Conservation (phyloP, 495 filamentous ascomycete species). For the Achaetomiella virescens region DNA sequence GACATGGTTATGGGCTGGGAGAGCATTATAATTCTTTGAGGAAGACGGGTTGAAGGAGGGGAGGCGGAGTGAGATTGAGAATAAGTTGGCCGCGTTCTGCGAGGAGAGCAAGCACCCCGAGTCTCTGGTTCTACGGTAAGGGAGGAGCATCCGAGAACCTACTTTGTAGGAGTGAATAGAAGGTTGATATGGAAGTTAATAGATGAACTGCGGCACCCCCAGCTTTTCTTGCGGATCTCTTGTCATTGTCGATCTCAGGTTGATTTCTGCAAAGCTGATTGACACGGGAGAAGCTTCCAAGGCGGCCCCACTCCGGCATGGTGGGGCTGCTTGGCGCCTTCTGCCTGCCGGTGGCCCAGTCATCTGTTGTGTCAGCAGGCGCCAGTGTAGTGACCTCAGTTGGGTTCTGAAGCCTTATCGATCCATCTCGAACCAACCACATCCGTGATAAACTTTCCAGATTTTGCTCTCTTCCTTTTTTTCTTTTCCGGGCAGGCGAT, state of each 20-base stretch:
- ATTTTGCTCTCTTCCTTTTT: not conserved
- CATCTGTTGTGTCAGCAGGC: not conserved
- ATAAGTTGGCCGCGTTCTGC: not conserved
- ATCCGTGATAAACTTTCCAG: not conserved
- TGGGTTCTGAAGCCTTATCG: not conserved
- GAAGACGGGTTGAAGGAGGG: not conserved
- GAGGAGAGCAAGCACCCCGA: too few species aligned
- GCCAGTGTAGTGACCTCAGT: not conserved
- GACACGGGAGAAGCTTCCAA: too few species aligned
- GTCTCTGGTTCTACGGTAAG: too few species aligned
- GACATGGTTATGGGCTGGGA: constrained; percentile 83
- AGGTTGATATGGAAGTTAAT: too few species aligned
- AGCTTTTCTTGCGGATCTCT: too few species aligned
- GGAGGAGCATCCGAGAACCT: too few species aligned
- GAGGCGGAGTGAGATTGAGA: not conserved
- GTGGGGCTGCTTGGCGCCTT: constrained; percentile 6
- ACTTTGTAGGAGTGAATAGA: too few species aligned
- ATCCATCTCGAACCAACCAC: not conserved
- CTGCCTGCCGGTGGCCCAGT: not conserved
- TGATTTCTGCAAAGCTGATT: too few species aligned
- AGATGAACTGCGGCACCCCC: too few species aligned
- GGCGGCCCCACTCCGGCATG: too few species aligned
- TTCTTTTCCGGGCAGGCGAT: not conserved
- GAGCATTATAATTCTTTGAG: constrained; percentile 93
- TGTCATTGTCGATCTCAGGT: too few species aligned